Percentiles rank a stretch among this genome's conserved stretches.
These are phyloP conservation scores for Ophiocytium majus DNA, from an alignment of 352 stramenopile genomes.

Conservation along the genomic window DNA sequence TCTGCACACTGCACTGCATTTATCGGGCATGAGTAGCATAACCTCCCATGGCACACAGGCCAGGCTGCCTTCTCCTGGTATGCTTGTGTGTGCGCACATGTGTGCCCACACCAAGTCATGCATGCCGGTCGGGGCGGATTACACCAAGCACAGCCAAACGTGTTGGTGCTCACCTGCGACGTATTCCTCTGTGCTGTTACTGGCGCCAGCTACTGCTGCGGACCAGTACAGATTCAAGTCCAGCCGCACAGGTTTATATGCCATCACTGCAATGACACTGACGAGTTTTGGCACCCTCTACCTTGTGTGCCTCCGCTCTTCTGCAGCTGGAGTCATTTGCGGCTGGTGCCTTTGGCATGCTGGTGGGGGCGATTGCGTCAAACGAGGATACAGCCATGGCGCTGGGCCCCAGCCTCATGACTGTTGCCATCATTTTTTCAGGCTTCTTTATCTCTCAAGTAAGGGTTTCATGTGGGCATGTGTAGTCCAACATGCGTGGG, in stretches of 20 bases:
- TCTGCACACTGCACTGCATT: background rate
- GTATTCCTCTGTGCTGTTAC: background rate
- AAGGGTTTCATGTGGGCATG: no score
- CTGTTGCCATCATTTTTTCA: slow-evolving; percentile 53
- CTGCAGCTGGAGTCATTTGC: slow-evolving; percentile 44
- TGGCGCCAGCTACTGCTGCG: background rate
- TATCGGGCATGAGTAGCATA: background rate
- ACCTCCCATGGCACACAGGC: no score
- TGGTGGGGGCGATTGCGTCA: slow-evolving; percentile 46
- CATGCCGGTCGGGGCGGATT: background rate
- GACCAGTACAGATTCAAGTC: background rate
- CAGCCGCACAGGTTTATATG: background rate
- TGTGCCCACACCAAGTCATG: background rate
- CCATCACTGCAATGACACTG: no score
- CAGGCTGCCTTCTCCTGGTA: no score
- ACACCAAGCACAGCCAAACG: background rate
- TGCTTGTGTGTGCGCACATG: background rate
- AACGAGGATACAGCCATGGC: slow-evolving; percentile 52
- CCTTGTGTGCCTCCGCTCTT: background rate
- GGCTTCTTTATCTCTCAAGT: slow-evolving; percentile 39
- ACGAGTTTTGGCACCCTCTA: no score
- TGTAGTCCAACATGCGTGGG: no score
- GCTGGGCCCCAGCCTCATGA: slow-evolving; percentile 51
- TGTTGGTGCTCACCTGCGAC: background rate
- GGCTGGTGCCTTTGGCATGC: slow-evolving; percentile 52